Percentiles rank a stretch among this genome's conserved stretches.
These are phyloP conservation scores for Bolboschoenus planiculmis DNA, from an alignment of 176 grass and related monocot genomes.

Conservation along the genomic window DNA sequence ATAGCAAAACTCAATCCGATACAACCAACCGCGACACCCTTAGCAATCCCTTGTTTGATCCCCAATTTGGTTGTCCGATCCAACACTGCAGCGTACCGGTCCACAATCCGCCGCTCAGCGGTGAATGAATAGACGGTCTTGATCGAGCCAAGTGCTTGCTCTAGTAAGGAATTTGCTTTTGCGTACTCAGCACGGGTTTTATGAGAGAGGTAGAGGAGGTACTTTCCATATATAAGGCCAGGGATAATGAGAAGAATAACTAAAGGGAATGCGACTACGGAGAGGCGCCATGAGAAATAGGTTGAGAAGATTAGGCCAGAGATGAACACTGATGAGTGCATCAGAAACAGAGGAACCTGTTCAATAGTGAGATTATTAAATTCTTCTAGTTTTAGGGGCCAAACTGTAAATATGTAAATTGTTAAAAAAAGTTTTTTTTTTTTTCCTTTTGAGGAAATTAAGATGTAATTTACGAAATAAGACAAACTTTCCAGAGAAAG, in stretches of 20 bases:
- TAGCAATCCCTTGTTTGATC: constrained; percentile 92
- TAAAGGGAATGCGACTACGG: constrained; percentile 76
- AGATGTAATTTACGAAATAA: neutral
- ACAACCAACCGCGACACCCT: constrained; percentile 77
- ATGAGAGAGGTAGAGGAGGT: constrained; percentile 70
- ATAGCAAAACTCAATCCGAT: constrained; percentile 78
- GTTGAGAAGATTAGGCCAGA: constrained; percentile 72
- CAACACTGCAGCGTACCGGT: constrained; percentile 53
- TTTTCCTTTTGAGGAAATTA: neutral
- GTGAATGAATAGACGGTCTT: constrained; percentile 97
- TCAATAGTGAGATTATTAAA: neutral
- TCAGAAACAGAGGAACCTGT: constrained; percentile 91
- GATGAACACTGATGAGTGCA: constrained; percentile 88
- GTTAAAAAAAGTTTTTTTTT: neutral
- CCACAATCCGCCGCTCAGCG: constrained; percentile 67
- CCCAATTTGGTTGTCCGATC: constrained; percentile 77
- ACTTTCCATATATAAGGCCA: constrained; percentile 90
- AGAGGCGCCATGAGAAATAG: constrained; percentile 96
- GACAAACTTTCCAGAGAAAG: neutral
- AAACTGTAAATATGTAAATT: neutral
- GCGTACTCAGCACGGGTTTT: constrained; percentile 44
- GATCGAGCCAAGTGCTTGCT: constrained; percentile 78
- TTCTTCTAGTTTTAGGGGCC: neutral
- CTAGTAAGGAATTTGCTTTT: constrained; percentile 64
- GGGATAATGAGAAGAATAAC: constrained; percentile 86